These are phyloP conservation scores for Pezicula neosporulosa DNA, from an alignment of 2,329 filamentous ascomycete genomes.

Conservation along the genomic window DNA sequence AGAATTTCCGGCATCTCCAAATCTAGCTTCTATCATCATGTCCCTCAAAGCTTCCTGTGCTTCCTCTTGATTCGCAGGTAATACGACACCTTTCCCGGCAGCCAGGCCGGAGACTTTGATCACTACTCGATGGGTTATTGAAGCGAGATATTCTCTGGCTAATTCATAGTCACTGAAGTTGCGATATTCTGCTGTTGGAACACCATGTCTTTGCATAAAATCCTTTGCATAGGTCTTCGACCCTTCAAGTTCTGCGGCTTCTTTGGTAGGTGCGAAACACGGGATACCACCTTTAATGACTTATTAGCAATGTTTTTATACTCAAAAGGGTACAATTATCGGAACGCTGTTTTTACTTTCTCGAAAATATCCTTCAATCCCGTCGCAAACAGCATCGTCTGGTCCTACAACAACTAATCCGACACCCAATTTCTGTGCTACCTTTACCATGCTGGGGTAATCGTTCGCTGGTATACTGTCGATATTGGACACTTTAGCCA, in stretches of 20 bases:
- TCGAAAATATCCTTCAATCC: constrained; percentile 81
- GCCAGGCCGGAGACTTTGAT: constrained; percentile 90
- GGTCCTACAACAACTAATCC: constrained; percentile 88
- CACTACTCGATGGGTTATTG: constrained; percentile 66
- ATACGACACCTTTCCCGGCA: constrained; percentile 88
- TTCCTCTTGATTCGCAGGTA: constrained; percentile 68
- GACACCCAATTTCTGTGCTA: constrained; percentile 69
- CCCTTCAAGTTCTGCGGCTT: constrained; percentile 82
- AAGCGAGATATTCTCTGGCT: constrained; percentile 65
- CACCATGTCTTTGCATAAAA: constrained; percentile 84
- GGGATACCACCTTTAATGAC: constrained; percentile 54
- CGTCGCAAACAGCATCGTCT: constrained; percentile 89
- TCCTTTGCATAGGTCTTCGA: constrained; percentile 97
- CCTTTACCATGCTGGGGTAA: constrained; percentile 71
- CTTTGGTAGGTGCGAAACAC: constrained; percentile 79
- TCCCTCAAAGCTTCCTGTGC: constrained; percentile 74
- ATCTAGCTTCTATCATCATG: constrained; percentile 83
- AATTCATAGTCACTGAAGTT: constrained; percentile 76
- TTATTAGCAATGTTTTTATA: not conserved
- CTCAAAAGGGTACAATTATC: not conserved
- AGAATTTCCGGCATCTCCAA: constrained; percentile 78
- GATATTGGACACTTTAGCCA: constrained; percentile 70
- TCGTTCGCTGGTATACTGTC: constrained; percentile 64
- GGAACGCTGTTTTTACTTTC: constrained; percentile 35
- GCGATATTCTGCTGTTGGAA: constrained; percentile 85